Evolutionary conservation across 2,329 filamentous ascomycete genomes (phyloP), one percentile per base, ranked within the genome.

Genomic region (Remersonia thermophila): DNA sequence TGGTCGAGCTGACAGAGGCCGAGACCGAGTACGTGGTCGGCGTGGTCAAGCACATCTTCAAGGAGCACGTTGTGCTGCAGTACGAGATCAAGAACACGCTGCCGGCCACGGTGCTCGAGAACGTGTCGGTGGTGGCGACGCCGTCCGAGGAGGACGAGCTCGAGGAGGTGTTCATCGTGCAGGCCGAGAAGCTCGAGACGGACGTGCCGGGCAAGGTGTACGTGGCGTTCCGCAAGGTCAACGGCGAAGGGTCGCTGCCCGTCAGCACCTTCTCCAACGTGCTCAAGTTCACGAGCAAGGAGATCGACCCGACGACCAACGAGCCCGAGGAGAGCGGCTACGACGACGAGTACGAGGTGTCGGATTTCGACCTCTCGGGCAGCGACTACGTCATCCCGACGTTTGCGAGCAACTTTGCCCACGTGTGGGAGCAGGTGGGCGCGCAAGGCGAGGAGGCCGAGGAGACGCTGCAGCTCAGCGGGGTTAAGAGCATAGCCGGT

Each of bases 41-140:
- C 26, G 79, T 91, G 15, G 74, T 95, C 60, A 98, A 98, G 68
- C 91, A 98, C 57, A 77, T 98, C 52, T 98, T 95, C 77, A 93
- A 93, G 64, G 84, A 94, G 57, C 84, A 96, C 55, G 69, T 98
- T 53, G 89, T 98, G 25, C 66, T 98, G 37, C 91, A 98, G 55
- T 98, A 91, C 59, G 84, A 96, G 55, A 78, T 98, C 58, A 96
- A 93, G 71, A 98, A 98, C 66, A 98, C 91, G 2, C 70, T 98
- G 9, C 80, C 84, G 10, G 84, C 87, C 42, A 93, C 86, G 12
- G 75, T 98, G 18, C 69, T 96, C 25, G 85, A 94, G 56, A 84
- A 93, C 44, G 85, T 93, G 12, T 85, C 83, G 0, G 76, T 94
- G 27, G 72, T 87, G 13, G 82, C 82, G 20, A 80, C 80, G 1